phyloP scores from a whole-genome alignment of 2,329 filamentous ascomycete genomes.

The Claviceps paspali region DNA sequence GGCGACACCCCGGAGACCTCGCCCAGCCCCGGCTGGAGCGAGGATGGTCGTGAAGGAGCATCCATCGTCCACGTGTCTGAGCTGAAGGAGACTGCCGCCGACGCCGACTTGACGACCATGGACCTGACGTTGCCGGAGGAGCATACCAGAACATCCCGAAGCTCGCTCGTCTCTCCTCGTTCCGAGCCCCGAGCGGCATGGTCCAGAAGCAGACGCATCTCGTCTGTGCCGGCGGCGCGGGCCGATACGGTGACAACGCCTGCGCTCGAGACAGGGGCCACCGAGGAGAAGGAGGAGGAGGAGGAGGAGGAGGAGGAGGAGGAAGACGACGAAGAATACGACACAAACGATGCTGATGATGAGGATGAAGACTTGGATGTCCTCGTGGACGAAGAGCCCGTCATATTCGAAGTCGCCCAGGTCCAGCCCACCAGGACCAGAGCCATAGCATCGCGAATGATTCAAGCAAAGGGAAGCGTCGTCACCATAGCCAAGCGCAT shows the following conservation, averaged over 20 bases:
- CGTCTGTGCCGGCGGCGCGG: neutral
- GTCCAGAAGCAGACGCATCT: conserved; percentile 3
- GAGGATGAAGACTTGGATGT: conserved; percentile 32
- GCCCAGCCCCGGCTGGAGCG: conserved; percentile 38
- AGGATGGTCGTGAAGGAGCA: conserved; percentile 30
- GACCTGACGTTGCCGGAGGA: conserved; percentile 35
- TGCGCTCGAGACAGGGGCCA: conserved; percentile 12
- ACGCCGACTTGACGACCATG: conserved; percentile 45
- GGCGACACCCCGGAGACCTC: conserved; percentile 36
- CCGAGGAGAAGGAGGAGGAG: conserved; percentile 4
- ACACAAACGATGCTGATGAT: conserved; percentile 21
- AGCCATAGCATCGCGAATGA: conserved; percentile 47
- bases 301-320: neutral
- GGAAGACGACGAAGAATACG: conserved; percentile 10
- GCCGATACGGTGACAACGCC: conserved; percentile 13
- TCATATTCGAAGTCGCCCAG: conserved; percentile 53
- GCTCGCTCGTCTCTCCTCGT: conserved; percentile 17
- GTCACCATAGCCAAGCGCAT: conserved; percentile 73
- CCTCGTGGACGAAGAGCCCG: conserved; percentile 41
- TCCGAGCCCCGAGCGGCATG: conserved; percentile 6
- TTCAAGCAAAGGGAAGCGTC: conserved; percentile 59
- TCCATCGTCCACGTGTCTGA: conserved; percentile 23
- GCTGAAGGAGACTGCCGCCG: conserved; percentile 8
- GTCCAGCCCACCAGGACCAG: conserved; percentile 38
- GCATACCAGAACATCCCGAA: conserved; percentile 26